phyloP scores from a whole-genome alignment of 2,329 filamentous ascomycete genomes.

The Myriosclerotinia curreyana region DNA sequence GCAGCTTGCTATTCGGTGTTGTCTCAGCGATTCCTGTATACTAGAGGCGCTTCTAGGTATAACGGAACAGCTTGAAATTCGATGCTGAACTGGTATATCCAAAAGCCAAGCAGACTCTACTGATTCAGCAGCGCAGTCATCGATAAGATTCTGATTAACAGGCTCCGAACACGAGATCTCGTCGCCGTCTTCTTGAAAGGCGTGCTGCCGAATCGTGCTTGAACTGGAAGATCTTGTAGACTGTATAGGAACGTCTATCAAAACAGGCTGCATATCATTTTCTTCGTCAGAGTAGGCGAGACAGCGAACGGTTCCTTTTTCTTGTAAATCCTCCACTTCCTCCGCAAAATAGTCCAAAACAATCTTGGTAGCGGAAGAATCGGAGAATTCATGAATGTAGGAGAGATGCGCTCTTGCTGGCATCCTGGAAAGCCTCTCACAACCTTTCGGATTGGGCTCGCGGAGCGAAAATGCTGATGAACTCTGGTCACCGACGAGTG shows the following conservation, averaged over 20 bases:
- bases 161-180: neutral
- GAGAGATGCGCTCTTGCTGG: conserved; percentile 25
- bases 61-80: conserved; percentile 11
- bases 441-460: neutral
- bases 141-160: neutral
- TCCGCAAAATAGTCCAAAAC: conserved; percentile 33
- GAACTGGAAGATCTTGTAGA: conserved; percentile 7
- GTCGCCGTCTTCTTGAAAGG: neutral
- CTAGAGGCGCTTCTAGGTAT: neutral
- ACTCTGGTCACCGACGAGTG: neutral
- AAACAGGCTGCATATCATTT: neutral
- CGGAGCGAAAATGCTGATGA: neutral
- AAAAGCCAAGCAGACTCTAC: neutral
- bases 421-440: conserved; percentile 17
- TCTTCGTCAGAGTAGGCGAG: neutral
- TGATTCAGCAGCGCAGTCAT: conserved; percentile 3
- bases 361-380: conserved; percentile 30
- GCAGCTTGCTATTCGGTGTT: conserved; percentile 12
- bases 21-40: neutral
- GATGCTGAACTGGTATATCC: conserved; percentile 11
- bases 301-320: conserved; percentile 12
- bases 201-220: conserved; percentile 10
- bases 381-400: conserved; percentile 34
- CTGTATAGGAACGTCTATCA: neutral
- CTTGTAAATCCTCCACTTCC: conserved; percentile 25